These are phyloP conservation scores for Fusarium brachygibbosum DNA, from an alignment of 2,329 filamentous ascomycete genomes.

Conservation along the genomic window DNA sequence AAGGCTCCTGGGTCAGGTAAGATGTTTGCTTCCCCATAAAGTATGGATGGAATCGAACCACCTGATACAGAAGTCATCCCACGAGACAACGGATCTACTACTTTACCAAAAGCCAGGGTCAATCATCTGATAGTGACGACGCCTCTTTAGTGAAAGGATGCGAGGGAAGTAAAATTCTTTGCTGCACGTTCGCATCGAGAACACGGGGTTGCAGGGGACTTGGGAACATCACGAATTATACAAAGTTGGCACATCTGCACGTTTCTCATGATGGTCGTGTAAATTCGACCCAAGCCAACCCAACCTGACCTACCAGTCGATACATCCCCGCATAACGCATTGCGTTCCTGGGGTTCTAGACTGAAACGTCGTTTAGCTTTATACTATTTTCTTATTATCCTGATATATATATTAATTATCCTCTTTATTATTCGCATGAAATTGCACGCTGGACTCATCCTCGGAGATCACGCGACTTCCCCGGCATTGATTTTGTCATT, in stretches of 20 bases:
- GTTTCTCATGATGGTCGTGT: slow-evolving; percentile 19
- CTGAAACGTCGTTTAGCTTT: slow-evolving; percentile 2
- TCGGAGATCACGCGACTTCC: slow-evolving; percentile 35
- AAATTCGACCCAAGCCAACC: slow-evolving; percentile 1
- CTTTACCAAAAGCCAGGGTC: slow-evolving; percentile 21
- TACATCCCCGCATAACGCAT: slow-evolving; percentile 35
- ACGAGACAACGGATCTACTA: slow-evolving; percentile 23
- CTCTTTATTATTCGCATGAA: slow-evolving; percentile 14
- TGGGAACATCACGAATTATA: slow-evolving; percentile 36
- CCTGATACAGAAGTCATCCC: slow-evolving; percentile 45
- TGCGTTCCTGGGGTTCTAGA: slow-evolving; percentile 24
- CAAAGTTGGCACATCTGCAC: slow-evolving; percentile 34
- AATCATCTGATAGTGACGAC: slow-evolving; percentile 48
- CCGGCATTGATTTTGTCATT: slow-evolving; percentile 14
- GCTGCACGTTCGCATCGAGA: slow-evolving; percentile 33
- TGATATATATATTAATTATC: background rate
- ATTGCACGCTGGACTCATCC: slow-evolving; percentile 16
- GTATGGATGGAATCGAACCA: slow-evolving; percentile 49
- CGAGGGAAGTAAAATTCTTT: slow-evolving; percentile 20
- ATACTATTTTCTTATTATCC: background rate
- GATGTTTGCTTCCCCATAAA: slow-evolving; percentile 43
- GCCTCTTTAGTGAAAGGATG: slow-evolving; percentile 22
- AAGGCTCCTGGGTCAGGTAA: slow-evolving; percentile 27
- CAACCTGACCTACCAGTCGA: slow-evolving; percentile 21
- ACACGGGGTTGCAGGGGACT: slow-evolving; percentile 27